Percentiles rank a stretch among this genome's conserved stretches.
These are phyloP conservation scores for Xylaria venustula DNA, from an alignment of 495 filamentous ascomycete genomes.

Conservation along the genomic window DNA sequence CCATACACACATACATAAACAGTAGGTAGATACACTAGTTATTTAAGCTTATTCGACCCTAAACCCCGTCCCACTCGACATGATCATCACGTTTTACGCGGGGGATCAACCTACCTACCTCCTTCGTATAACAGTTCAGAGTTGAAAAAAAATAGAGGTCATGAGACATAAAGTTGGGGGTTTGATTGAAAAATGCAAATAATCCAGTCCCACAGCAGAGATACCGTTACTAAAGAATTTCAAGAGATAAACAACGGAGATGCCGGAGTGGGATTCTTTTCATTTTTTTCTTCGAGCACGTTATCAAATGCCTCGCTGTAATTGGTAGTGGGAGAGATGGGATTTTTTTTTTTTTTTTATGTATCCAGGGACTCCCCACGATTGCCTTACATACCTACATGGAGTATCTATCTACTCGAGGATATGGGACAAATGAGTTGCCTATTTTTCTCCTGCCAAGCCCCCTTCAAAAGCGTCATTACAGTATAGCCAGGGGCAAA, in stretches of 20 bases:
- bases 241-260: background rate
- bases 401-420: no score
- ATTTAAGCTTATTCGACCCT: conserved; percentile 1
- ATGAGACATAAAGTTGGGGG: background rate
- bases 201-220: background rate
- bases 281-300: no score
- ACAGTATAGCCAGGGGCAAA: background rate
- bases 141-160: background rate
- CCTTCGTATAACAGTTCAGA: background rate
- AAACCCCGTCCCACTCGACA: background rate
- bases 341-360: no score
- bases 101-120: background rate
- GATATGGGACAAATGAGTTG: no score
- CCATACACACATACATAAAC: no score
- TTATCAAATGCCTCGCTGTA: background rate
- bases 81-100: background rate
- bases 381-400: no score
- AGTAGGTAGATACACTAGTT: background rate
- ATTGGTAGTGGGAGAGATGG: background rate
- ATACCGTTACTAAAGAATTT: no score
- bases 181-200: background rate
- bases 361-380: no score
- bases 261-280: background rate
- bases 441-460: conserved; percentile 8
- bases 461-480: background rate